These are phyloP conservation scores for Stygiomarasmius scandens DNA, from an alignment of 1,284 basidiomycete species.

Conservation along the genomic window DNA sequence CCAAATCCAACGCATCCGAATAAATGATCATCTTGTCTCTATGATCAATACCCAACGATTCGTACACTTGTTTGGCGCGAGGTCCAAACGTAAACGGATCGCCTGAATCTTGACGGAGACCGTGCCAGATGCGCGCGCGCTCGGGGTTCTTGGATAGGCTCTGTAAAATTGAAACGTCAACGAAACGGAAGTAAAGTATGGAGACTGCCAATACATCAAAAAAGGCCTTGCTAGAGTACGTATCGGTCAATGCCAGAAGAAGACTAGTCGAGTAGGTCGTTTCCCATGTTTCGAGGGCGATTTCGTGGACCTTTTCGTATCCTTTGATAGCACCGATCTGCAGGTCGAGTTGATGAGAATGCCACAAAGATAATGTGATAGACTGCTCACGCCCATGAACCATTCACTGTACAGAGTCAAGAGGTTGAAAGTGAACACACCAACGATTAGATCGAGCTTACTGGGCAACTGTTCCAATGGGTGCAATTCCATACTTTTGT, in stretches of 20 bases:
- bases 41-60: conserved; percentile 65
- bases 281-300: conserved; percentile 86
- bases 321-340: conserved; percentile 82
- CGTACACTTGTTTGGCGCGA: conserved; percentile 71
- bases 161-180: conserved; percentile 28
- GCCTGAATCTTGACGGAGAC: conserved; percentile 91
- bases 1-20: conserved; percentile 78
- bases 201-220: conserved; percentile 55
- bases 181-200: not conserved
- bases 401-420: conserved; percentile 66
- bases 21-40: conserved; percentile 77
- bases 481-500: conserved; percentile 66
- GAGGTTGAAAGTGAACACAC: not conserved
- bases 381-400: conserved; percentile 83
- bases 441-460: conserved; percentile 39
- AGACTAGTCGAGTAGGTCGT: conserved; percentile 64
- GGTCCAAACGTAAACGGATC: conserved; percentile 81
- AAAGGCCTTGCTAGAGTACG: conserved; percentile 85
- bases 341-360: not conserved
- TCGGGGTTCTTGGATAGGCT: conserved; percentile 66
- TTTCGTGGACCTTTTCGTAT: conserved; percentile 75
- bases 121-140: conserved; percentile 72
- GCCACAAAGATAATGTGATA: not conserved
- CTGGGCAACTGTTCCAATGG: conserved; percentile 90
- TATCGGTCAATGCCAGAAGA: conserved; percentile 87